phyloP scores from a whole-genome alignment of 2,329 filamentous ascomycete species.

The Cadophora malorum region DNA sequence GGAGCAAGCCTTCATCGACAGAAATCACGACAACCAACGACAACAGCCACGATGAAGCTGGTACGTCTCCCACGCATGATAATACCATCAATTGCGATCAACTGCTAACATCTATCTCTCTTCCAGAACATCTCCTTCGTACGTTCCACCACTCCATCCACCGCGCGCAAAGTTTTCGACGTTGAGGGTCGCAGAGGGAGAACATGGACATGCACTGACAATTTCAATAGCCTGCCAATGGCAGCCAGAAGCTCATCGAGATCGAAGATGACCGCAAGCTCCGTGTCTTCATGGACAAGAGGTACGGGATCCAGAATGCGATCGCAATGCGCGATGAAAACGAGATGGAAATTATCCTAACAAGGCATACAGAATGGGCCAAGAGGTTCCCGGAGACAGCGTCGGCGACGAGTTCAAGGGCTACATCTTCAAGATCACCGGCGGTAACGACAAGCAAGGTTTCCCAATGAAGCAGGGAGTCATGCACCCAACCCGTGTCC shows the following conservation, averaged over 20 bases:
- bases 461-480: conserved; percentile 99
- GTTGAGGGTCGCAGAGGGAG: not conserved
- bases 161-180: conserved; percentile 19
- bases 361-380: conserved; percentile 70
- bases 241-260: conserved; percentile 99
- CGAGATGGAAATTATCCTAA: conserved; percentile 34
- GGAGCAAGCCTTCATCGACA: not conserved
- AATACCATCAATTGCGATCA: conserved; percentile 18
- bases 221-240: conserved; percentile 79
- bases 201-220: conserved; percentile 33
- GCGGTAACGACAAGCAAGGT: conserved; percentile 99
- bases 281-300: conserved; percentile 98
- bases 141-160: conserved; percentile 32
- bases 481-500: conserved; percentile 98
- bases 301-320: conserved; percentile 51
- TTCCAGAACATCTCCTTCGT: conserved; percentile 46
- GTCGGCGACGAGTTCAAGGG: conserved; percentile 99
- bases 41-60: conserved; percentile 44
- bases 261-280: conserved; percentile 99
- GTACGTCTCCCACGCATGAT: conserved; percentile 35
- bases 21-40: conserved; percentile 24
- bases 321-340: conserved; percentile 53
- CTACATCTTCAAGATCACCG: conserved; percentile 99
- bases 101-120: conserved; percentile 36
- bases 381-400: conserved; percentile 90